phyloP scores from a whole-genome alignment of 441 rosid species.

The Populus trichocarpa region DNA sequence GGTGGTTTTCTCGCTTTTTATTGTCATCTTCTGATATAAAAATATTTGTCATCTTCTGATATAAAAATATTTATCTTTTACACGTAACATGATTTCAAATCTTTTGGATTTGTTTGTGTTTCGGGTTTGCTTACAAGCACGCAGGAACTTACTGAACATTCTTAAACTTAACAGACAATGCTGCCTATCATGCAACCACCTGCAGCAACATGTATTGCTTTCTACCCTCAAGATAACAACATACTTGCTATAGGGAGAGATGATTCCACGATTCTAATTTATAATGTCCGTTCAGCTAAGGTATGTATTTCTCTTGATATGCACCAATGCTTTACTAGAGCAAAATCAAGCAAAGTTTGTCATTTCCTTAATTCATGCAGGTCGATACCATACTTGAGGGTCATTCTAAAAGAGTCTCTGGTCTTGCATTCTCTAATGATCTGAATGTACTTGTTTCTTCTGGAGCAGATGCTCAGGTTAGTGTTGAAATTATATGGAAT shows the following conservation, averaged over 20 bases:
- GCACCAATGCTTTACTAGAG: neutral
- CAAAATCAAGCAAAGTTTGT: neutral
- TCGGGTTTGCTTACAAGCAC: neutral
- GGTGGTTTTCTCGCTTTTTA: neutral
- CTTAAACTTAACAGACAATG: slow-evolving; percentile 39
- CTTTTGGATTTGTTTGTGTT: neutral
- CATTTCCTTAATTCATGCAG: slow-evolving; percentile 25
- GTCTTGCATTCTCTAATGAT: slow-evolving; percentile 49
- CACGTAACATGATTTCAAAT: neutral
- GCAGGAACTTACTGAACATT: neutral
- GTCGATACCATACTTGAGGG: slow-evolving; percentile 45
- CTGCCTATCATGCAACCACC: slow-evolving; percentile 49
- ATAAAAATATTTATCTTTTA: neutral
- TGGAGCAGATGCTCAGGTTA: slow-evolving; percentile 61
- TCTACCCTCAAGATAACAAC: slow-evolving; percentile 66
- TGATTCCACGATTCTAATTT: slow-evolving; percentile 47
- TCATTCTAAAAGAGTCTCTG: slow-evolving; percentile 45
- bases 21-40: neutral
- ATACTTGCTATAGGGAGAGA: slow-evolving; percentile 61
- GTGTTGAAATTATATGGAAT: neutral
- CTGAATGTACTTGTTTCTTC: slow-evolving; percentile 48
- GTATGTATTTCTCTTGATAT: slow-evolving; percentile 26
- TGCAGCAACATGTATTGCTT: slow-evolving; percentile 55
- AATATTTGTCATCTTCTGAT: neutral
- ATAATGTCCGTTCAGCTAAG: slow-evolving; percentile 44